Evolutionary conservation across 2,329 filamentous ascomycete genomes (phyloP).

Genomic region (Fusarium duplospermum): DNA sequence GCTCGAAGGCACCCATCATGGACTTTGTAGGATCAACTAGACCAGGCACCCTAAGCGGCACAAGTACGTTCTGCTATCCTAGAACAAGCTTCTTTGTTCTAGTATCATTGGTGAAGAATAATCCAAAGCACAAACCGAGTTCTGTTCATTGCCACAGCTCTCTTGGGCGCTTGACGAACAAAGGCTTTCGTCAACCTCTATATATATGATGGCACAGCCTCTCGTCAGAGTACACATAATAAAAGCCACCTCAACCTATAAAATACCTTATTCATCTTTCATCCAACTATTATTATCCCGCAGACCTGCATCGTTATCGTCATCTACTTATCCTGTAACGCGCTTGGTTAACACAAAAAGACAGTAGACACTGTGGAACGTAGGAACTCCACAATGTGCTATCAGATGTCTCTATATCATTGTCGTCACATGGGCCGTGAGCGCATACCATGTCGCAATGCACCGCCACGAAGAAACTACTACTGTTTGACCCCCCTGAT

Average conservation of each 20-base stretch:
- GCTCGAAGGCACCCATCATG: not conserved
- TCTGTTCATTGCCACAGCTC: not conserved
- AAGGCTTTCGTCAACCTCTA: not conserved
- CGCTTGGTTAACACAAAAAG: not conserved
- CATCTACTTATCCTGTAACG: not conserved
- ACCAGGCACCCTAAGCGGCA: not conserved
- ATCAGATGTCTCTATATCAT: slow-evolving; percentile 29
- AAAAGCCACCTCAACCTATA: not conserved
- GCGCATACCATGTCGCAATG: slow-evolving; percentile 11
- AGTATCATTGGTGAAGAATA: not conserved
- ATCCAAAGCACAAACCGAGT: not conserved
- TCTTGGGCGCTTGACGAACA: not conserved
- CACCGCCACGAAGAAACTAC: not conserved
- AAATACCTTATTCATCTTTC: not conserved
- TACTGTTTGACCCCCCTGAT: slow-evolving; percentile 6
- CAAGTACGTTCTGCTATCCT: not conserved
- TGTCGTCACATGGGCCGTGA: slow-evolving; percentile 37
- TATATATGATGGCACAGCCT: not conserved
- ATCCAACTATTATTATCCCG: not conserved
- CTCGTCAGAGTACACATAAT: not conserved
- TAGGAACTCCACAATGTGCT: slow-evolving; percentile 31
- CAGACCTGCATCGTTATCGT: not conserved
- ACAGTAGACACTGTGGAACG: not conserved
- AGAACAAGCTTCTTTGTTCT: not conserved
- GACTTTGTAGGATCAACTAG: too few species aligned